These are phyloP conservation scores for Polytolypa hystricis DNA, from an alignment of 2,329 filamentous ascomycete species.

Conservation along the genomic window DNA sequence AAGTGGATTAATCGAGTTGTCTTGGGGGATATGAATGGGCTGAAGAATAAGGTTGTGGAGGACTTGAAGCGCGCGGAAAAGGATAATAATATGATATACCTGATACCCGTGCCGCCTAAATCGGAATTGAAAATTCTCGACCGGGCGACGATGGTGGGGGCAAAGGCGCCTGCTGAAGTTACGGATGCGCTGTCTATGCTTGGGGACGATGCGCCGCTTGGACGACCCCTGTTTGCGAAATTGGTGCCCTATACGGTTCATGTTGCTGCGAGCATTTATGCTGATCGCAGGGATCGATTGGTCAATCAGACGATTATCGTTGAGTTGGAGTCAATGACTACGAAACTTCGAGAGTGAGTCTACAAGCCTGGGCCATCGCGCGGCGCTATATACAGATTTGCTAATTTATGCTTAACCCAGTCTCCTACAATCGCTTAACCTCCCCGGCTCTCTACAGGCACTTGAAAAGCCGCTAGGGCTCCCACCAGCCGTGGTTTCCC, in stretches of 20 bases:
- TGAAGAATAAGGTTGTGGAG: conserved; percentile 74
- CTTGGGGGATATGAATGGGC: conserved; percentile 64
- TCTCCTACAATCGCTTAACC: conserved; percentile 66
- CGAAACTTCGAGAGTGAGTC: conserved; percentile 58
- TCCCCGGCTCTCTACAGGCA: conserved; percentile 86
- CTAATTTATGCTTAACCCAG: conserved; percentile 24
- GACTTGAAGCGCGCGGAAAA: conserved; percentile 87
- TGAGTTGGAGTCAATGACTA: conserved; percentile 70
- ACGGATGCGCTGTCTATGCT: conserved; percentile 68
- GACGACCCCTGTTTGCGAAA: conserved; percentile 75
- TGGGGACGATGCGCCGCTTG: conserved; percentile 69
- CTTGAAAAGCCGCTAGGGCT: conserved; percentile 88
- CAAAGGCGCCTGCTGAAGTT: conserved; percentile 70
- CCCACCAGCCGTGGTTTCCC: conserved; percentile 72
- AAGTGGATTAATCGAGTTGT: conserved; percentile 74
- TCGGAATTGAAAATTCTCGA: conserved; percentile 77
- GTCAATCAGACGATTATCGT: conserved; percentile 81
- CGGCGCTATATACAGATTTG: too few species aligned
- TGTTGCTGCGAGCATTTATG: conserved; percentile 88
- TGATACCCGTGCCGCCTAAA: conserved; percentile 75
- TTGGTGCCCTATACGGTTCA: conserved; percentile 94
- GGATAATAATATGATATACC: conserved; percentile 92
- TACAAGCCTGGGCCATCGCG: too few species aligned
- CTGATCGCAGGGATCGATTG: conserved; percentile 78
- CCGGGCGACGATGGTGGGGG: conserved; percentile 75